phyloP scores from a whole-genome alignment of 208 protist genomes.

The Leishmania amazonensis region DNA sequence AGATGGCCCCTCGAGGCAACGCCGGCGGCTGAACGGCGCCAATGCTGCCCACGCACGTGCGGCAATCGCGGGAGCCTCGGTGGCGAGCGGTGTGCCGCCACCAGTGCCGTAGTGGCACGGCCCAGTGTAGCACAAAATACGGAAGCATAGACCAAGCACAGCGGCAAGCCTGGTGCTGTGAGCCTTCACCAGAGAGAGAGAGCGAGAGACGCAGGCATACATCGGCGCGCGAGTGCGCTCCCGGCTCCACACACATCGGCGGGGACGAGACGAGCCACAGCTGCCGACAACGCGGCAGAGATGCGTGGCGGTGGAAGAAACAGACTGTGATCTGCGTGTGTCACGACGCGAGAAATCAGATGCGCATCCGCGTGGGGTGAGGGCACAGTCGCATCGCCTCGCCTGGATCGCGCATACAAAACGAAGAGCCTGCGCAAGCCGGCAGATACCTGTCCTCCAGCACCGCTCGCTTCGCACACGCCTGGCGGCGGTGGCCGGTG shows the following conservation, averaged over 20 bases:
- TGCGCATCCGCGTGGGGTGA: no score
- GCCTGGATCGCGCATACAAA: not conserved
- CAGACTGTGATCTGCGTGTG: not conserved
- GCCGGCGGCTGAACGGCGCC: not conserved
- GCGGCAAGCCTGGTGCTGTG: not conserved
- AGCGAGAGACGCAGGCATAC: not conserved
- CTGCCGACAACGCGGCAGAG: not conserved
- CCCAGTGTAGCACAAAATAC: not conserved
- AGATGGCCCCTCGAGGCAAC: not conserved
- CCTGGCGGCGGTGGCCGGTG: not conserved
- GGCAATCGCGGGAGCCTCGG: not conserved
- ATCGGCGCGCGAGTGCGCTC: not conserved
- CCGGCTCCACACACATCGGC: not conserved
- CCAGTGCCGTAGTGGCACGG: not conserved
- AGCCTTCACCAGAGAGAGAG: not conserved
- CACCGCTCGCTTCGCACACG: not conserved
- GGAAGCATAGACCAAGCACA: not conserved
- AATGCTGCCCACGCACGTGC: not conserved
- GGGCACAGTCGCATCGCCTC: no score
- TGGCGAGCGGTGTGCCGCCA: not conserved
- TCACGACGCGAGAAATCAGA: not conserved
- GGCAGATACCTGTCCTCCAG: not conserved
- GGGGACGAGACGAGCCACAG: not conserved
- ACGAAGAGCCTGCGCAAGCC: not conserved
- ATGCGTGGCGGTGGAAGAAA: not conserved